Base-by-base conservation (phyloP, 148 eudicot genomes). In the Drosera capensis region DNA sequence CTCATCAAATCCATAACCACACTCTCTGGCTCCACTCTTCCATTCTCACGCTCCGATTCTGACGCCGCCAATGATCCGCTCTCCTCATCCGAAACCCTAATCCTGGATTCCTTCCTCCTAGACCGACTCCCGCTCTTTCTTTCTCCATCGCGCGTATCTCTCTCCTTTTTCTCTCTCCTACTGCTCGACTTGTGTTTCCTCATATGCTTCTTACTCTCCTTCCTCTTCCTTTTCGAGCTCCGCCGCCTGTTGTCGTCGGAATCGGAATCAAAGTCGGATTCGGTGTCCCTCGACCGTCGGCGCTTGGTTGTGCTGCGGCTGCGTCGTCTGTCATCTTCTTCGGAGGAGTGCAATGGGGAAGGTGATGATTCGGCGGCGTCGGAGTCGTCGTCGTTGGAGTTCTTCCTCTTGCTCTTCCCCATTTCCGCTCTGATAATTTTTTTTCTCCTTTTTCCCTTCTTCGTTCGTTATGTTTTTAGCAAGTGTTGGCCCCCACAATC, bases 1-100 rank as follows among this genome's bases (percentile, higher is more conserved):
- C 62, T 43, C 29, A 84, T 38, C 26, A 88, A 46, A 60, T 29
- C 61, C 57, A 59, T 67, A 58, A 66, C 70, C 16, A 80, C 79
- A 21, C 42, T 52, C 51, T 60, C 66, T 0, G 81, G 71, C 23
- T 53, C 69, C 16, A 20, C 14, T 9, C 28, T 17, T 20, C 46
- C 42, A 24, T 1, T 6, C 16, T 43, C 48, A 11, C 58, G 44
- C 40, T 70, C 64, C 4, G 63, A 60, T 16, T 21, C 63, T 0
- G 51, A 54, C 5, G 43, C 48, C 8, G 23, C 68, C 12, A n/a
- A n/a, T n/a, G 51, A 62, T 8, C 52, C 77, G n/a, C 57, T 62
- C 1, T 60, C 73, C 11, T 71, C 63, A 39, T 50, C 74, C 7
- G 68, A 65, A 3, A 7, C 46, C 46, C 56, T 69, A 40, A 45